Conservation (phyloP, 2,329 filamentous ascomycete genomes). For the Daldinia sp. region DNA sequence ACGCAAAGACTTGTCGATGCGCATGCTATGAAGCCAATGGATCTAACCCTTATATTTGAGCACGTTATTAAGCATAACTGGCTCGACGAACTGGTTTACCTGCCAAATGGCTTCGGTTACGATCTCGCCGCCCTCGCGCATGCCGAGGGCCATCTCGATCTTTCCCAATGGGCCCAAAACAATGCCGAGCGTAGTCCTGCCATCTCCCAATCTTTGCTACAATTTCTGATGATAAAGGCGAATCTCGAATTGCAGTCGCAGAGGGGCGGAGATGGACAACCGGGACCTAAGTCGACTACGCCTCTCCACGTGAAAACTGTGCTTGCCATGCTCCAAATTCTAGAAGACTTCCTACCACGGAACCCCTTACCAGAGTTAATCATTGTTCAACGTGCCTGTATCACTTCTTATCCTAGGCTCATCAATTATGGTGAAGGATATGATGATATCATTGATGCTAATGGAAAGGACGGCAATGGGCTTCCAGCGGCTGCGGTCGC, state of each 20-base stretch:
- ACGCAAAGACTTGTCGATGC: conserved; percentile 79
- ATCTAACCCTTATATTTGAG: conserved; percentile 75
- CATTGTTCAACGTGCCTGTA: conserved; percentile 82
- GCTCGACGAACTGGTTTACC: conserved; percentile 81
- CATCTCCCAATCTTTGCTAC: conserved; percentile 75
- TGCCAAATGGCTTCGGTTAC: conserved; percentile 84
- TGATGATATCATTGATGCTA: conserved; percentile 89
- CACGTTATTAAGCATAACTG: conserved; percentile 84
- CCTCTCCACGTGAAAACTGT: conserved; percentile 88
- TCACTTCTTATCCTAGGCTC: conserved; percentile 89
- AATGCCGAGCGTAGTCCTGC: conserved; percentile 72
- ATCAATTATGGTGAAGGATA: conserved; percentile 97
- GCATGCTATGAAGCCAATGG: conserved; percentile 74
- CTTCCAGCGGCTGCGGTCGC: conserved; percentile 81
- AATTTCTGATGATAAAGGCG: conserved; percentile 86
- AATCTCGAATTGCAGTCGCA: conserved; percentile 80
- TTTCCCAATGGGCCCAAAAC: conserved; percentile 80
- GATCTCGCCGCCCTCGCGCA: conserved; percentile 89
- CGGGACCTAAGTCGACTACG: conserved; percentile 67
- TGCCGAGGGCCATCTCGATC: conserved; percentile 78
- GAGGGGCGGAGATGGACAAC: conserved; percentile 69
- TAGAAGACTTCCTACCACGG: conserved; percentile 74
- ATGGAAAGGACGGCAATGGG: conserved; percentile 81
- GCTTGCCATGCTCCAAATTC: conserved; percentile 77
- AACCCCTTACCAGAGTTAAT: conserved; percentile 73